These are phyloP conservation scores for Mortierella sp. DNA, from an alignment of 371 early-diverging fungal genomes.

Conservation along the genomic window DNA sequence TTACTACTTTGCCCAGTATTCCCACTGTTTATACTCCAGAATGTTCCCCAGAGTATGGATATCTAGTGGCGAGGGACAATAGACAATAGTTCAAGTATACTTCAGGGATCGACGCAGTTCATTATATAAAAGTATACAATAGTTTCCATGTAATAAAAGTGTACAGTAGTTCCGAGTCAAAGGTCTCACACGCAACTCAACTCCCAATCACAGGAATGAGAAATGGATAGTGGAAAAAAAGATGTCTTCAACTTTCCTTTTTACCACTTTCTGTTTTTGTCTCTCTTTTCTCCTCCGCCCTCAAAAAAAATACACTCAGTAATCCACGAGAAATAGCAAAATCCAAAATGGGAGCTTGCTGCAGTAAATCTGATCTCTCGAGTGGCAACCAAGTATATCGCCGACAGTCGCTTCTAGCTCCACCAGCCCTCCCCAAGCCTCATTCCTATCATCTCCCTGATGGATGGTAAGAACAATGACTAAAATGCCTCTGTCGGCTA, in stretches of 20 bases:
- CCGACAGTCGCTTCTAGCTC: background rate
- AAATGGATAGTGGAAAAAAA: background rate
- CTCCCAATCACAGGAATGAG: background rate
- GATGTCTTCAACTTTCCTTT: background rate
- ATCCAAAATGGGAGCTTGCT: background rate
- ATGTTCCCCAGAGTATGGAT: too few relatives aligned
- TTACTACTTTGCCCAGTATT: too few relatives aligned
- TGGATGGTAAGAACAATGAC: constrained; percentile 15
- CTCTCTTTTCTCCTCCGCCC: background rate
- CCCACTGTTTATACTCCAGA: too few relatives aligned
- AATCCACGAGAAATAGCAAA: too few relatives aligned
- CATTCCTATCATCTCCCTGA: constrained; percentile 25
- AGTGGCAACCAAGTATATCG: background rate
- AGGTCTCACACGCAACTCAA: constrained; percentile 1
- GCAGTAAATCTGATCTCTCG: background rate
- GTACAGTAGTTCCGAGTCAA: background rate
- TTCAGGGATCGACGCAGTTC: too few relatives aligned
- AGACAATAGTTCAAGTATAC: too few relatives aligned
- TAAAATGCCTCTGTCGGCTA: background rate
- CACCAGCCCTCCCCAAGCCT: constrained; percentile 24
- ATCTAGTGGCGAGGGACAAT: too few relatives aligned
- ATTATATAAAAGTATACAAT: background rate
- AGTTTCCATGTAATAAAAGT: too few relatives aligned
- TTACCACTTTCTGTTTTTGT: background rate
- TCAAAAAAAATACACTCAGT: background rate